phyloP scores from a whole-genome alignment of 2,329 filamentous ascomycete species.

The Monosporascus sp. region DNA sequence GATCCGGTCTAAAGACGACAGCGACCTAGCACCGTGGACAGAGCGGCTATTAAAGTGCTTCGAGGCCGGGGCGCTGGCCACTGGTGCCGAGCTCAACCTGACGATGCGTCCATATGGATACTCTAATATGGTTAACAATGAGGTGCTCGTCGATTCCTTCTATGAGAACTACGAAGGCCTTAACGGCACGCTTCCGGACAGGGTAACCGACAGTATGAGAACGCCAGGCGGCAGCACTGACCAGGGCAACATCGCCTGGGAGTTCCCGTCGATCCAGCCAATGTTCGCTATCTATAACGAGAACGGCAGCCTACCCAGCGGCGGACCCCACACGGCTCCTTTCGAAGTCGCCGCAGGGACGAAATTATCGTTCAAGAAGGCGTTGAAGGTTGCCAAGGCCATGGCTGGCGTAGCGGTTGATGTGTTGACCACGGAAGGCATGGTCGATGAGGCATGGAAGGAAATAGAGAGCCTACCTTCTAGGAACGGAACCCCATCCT shows the following conservation, averaged over 20 bases:
- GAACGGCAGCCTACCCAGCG: conserved; percentile 11
- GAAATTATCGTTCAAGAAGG: background rate
- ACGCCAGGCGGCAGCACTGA: conserved; percentile 20
- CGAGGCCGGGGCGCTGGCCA: conserved; percentile 31
- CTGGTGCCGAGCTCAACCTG: conserved; percentile 28
- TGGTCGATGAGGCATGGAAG: background rate
- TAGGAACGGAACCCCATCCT: background rate
- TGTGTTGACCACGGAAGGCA: background rate
- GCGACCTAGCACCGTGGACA: conserved; percentile 18
- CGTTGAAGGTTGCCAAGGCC: background rate
- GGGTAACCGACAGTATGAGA: conserved; percentile 19
- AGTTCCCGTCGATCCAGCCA: conserved; percentile 21
- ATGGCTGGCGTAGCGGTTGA: background rate
- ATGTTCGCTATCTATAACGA: conserved; percentile 20
- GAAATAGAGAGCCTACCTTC: background rate
- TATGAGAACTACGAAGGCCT: conserved; percentile 16
- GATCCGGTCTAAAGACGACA: conserved; percentile 29
- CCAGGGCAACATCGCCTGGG: conserved; percentile 25
- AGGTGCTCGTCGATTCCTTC: conserved; percentile 19
- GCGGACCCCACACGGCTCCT: background rate
- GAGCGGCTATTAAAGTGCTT: conserved; percentile 26
- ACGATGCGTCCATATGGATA: conserved; percentile 26
- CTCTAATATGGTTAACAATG: conserved; percentile 26
- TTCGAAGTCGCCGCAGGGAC: background rate
- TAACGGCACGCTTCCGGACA: conserved; percentile 17